Evolutionary conservation across 2,329 filamentous ascomycete genomes (phyloP), one percentile per base, ranked within the genome.

Genomic region (Colletotrichum tamarilloi): DNA sequence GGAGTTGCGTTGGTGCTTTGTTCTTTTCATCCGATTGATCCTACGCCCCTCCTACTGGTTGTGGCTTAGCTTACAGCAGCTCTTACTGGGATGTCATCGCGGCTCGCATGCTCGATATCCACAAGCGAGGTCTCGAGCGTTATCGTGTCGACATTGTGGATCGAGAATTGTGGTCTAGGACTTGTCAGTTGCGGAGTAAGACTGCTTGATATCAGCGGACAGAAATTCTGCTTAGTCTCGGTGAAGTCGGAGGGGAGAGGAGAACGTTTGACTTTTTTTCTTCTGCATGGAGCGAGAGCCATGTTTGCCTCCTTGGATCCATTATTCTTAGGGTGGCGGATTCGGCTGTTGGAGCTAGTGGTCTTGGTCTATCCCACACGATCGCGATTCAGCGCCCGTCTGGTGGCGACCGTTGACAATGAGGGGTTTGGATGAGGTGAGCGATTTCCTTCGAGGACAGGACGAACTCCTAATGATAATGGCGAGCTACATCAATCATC

Each of bases 141-240:
- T 19, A 64, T 64, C 46, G 62, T 64, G 62, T 64, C 62, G 62
- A 55, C 28, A 55, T 64, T 64, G 62, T 64, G 62, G 62, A 55
- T 49, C 52, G 30, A 22, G 24, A n/a, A 35, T 12, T 28, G 62
- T 22, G 28, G 28, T n/a, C 32, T 30, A n/a, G 8, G 12, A 12
- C 49, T 28, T 26, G 14, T 22, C 42, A 49, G 30, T 55, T 55
- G 62, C 62, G 30, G 62, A 38, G 62, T 14, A 24, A 53, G 30
- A 12, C 8, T 28, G 5, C 19, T 28, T 2, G 30, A 38, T 35
- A n/a, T 53, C 24, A 38, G 30, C 14, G 62, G 62, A 63, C 62
- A 4, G n/a, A 14, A 16, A 32, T 22, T 52, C 62, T 55, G 46
- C 62, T 35, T 49, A 28, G 46, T 11, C 62, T 64, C 62, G 62